Conservation (phyloP, 345 rosid genomes). For the Kandelia obovata region DNA sequence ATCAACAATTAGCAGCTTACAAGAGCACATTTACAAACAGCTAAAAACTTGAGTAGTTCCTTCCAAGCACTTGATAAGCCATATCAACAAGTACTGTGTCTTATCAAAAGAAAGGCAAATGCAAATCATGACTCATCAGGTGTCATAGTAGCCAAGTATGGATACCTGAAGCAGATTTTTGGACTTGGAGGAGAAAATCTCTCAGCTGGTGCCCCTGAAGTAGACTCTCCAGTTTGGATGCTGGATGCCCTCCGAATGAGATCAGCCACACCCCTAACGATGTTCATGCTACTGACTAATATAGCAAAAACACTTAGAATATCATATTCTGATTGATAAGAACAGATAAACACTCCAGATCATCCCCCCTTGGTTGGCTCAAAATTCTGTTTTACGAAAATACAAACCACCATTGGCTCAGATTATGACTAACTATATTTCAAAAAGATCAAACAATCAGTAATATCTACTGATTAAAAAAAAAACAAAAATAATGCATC, state of each 20-base stretch:
- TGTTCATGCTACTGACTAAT: conserved; percentile 48
- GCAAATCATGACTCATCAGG: neutral
- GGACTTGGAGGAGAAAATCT: conserved; percentile 54
- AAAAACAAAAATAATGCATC: no score
- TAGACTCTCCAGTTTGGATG: conserved; percentile 42
- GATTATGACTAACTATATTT: conserved; percentile 4
- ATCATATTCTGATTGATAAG: conserved; percentile 13
- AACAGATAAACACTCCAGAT: conserved; percentile 18
- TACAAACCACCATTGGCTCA: conserved; percentile 19
- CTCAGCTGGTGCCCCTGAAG: conserved; percentile 34
- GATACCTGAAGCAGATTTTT: conserved; percentile 54
- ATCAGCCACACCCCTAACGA: conserved; percentile 76
- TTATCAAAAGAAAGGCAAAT: neutral
- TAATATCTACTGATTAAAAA: no score
- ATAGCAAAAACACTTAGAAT: conserved; percentile 13
- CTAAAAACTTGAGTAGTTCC: no score
- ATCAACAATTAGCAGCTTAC: no score
- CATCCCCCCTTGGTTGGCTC: conserved; percentile 18
- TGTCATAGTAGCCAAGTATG: neutral
- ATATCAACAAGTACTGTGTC: no score
- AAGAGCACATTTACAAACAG: no score
- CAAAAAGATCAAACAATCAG: neutral
- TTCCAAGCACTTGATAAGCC: no score
- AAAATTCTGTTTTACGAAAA: conserved; percentile 13
- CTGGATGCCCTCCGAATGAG: conserved; percentile 62